These are phyloP conservation scores for Nitzschia sp. DNA, from an alignment of 108 stramenopile species.

Conservation along the genomic window DNA sequence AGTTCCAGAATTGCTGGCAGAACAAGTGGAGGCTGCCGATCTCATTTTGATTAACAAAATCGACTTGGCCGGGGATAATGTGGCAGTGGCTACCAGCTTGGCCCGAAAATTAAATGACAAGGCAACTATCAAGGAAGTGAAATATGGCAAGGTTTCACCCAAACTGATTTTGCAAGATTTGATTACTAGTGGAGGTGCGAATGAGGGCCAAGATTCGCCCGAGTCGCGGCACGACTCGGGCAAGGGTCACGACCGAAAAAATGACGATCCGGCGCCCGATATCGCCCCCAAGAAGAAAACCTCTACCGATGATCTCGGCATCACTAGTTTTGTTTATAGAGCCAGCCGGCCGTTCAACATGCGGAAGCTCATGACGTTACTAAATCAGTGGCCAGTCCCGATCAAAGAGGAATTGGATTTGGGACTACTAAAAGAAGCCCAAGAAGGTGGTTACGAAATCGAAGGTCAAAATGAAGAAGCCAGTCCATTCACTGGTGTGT, in stretches of 20 bases:
- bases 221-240: conserved; percentile 16
- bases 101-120: conserved; percentile 81
- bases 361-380: conserved; percentile 55
- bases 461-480: conserved; percentile 22
- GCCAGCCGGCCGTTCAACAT: conserved; percentile 83
- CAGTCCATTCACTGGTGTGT: conserved; percentile 69
- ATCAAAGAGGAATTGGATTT: conserved; percentile 80
- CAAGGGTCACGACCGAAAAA: conserved; percentile 15
- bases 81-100: conserved; percentile 58
- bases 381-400: conserved; percentile 88
- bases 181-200: conserved; percentile 15
- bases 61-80: conserved; percentile 82
- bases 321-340: conserved; percentile 92
- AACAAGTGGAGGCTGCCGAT: conserved; percentile 95
- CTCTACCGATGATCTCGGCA: conserved; percentile 72
- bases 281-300: conserved; percentile 37
- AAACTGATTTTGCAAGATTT: conserved; percentile 47
- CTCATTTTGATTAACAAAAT: conserved; percentile 93
- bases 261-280: conserved; percentile 34
- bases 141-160: conserved; percentile 75
- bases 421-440: conserved; percentile 33
- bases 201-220: too few species aligned
- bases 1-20: conserved; percentile 86
- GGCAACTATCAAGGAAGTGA: conserved; percentile 50
- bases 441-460: conserved; percentile 25